These are phyloP conservation scores for Russula virescens DNA, from an alignment of 768 basidiomycete genomes.

Conservation along the genomic window DNA sequence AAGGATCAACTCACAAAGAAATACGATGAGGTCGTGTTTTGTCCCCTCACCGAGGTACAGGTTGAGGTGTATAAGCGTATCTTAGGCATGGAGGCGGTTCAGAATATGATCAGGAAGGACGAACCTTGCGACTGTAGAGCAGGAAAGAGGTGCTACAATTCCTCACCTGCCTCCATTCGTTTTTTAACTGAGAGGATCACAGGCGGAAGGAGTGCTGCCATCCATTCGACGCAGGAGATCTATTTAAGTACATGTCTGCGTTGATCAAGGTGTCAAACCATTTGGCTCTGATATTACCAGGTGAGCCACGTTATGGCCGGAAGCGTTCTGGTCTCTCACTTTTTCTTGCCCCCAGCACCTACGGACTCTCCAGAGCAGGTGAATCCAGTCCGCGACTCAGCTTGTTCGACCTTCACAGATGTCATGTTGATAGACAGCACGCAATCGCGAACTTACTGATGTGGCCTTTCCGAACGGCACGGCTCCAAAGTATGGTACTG, in stretches of 20 bases:
- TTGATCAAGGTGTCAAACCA: conserved; percentile 88
- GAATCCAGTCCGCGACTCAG: neutral
- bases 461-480: conserved; percentile 55
- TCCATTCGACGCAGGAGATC: conserved; percentile 39
- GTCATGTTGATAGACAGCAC: conserved; percentile 33
- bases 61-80: conserved; percentile 67
- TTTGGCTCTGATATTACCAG: conserved; percentile 76
- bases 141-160: conserved; percentile 40
- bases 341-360: conserved; percentile 41
- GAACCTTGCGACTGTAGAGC: conserved; percentile 71
- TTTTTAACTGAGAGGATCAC: conserved; percentile 31
- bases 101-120: conserved; percentile 66
- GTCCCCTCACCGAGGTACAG: conserved; percentile 73
- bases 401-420: conserved; percentile 4
- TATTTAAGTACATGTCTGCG: conserved; percentile 77
- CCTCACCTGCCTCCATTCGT: neutral
- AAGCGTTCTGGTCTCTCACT: neutral
- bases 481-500: conserved; percentile 54
- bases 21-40: conserved; percentile 88
- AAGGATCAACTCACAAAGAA: conserved; percentile 80
- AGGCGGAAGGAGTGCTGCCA: conserved; percentile 59
- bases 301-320: conserved; percentile 34
- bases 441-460: conserved; percentile 59
- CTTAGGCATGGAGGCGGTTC: conserved; percentile 56
- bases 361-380: conserved; percentile 68